Evolutionary conservation across 805 yeast species (phyloP).

Genomic region (Lipomyces sp.): DNA sequence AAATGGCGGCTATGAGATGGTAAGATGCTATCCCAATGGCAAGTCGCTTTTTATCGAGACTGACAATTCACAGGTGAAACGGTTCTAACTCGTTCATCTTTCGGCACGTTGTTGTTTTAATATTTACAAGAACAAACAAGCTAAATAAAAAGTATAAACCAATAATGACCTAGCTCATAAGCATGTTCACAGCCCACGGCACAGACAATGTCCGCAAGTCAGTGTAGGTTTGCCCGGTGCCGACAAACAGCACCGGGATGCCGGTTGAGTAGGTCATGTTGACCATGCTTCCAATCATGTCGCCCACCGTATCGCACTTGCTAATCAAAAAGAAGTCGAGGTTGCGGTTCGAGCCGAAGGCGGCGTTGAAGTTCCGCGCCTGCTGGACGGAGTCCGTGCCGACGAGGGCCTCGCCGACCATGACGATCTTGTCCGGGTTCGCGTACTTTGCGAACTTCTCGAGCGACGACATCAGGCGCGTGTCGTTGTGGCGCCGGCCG

Average conservation of each 20-base stretch:
- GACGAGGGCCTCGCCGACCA: slow-evolving; percentile 98
- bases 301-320: slow-evolving; percentile 97
- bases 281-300: slow-evolving; percentile 92
- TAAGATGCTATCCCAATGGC: too few relatives aligned
- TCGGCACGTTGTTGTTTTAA: neutral
- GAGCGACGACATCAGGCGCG: slow-evolving; percentile 90
- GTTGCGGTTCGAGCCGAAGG: slow-evolving; percentile 78
- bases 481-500: slow-evolving; percentile 94
- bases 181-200: slow-evolving; percentile 83
- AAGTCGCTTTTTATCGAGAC: too few relatives aligned
- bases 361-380: slow-evolving; percentile 87
- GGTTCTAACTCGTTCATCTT: neutral
- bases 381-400: slow-evolving; percentile 97
- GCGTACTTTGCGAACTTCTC: slow-evolving; percentile 95
- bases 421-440: slow-evolving; percentile 89
- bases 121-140: neutral
- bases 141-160: neutral
- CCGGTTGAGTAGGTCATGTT: slow-evolving; percentile 96
- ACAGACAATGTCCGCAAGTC: slow-evolving; percentile 88
- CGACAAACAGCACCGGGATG: slow-evolving; percentile 91
- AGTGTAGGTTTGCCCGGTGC: slow-evolving; percentile 95
- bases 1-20: slow-evolving; percentile 28
- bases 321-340: slow-evolving; percentile 89
- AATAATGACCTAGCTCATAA: slow-evolving; percentile 45
- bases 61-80: neutral